Evolutionary conservation across 805 yeast species (phyloP).

Genomic region (Saccharomycopsis fermentans): DNA sequence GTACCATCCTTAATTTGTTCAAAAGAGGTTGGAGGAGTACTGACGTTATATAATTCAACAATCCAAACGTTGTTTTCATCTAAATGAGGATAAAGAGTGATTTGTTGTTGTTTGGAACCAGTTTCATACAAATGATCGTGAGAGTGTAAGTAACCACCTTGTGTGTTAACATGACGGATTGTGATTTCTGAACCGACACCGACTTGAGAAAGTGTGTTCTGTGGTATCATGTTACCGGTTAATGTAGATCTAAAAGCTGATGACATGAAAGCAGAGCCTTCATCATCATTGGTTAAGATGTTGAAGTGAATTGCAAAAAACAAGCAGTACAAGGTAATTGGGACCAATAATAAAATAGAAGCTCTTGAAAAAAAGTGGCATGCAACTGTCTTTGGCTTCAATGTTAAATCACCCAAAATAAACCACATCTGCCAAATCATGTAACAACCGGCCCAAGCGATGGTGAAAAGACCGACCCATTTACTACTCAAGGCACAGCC

Average conservation of each 20-base stretch:
- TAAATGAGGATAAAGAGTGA: constrained; percentile 69
- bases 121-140: constrained; percentile 61
- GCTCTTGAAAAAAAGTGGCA: constrained; percentile 45
- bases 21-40: constrained; percentile 47
- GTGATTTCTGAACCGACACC: constrained; percentile 64
- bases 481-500: constrained; percentile 69
- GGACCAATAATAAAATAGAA: constrained; percentile 44
- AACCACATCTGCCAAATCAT: constrained; percentile 62
- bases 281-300: constrained; percentile 50
- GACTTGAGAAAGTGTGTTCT: constrained; percentile 48
- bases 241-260: constrained; percentile 62
- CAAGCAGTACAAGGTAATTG: constrained; percentile 41
- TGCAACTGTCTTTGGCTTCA: constrained; percentile 33
- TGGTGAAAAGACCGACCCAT: constrained; percentile 70
- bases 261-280: constrained; percentile 62
- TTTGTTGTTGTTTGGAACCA: constrained; percentile 78
- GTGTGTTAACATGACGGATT: constrained; percentile 57
- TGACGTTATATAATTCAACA: constrained; percentile 53
- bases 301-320: constrained; percentile 59
- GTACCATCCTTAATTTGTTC: constrained; percentile 57
- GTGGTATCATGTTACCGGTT: constrained; percentile 51
- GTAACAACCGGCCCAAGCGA: constrained; percentile 64
- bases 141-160: constrained; percentile 79
- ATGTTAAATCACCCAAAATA: constrained; percentile 56
- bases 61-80: constrained; percentile 68